A percentile compares a stretch with the other conserved stretches of the same genome.
Conservation (phyloP, 164 flowering plant species). For the Nymphaea colorata region DNA sequence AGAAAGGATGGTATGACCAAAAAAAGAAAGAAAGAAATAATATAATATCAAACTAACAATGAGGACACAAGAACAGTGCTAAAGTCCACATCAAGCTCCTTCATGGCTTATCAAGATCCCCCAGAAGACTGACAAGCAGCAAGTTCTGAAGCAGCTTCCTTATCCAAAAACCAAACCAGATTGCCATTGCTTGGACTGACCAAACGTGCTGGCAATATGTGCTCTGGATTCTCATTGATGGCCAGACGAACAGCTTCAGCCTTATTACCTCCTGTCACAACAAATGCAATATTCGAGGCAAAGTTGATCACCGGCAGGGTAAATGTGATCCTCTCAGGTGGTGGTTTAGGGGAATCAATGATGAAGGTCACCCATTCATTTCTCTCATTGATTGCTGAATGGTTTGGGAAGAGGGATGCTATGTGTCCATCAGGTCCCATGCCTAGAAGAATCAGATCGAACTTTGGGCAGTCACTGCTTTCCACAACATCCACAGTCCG, state of each 20-base stretch:
- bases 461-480: conserved; percentile 61
- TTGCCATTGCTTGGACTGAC: conserved; percentile 47
- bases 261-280: conserved; percentile 47
- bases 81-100: background rate
- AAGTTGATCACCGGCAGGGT: conserved; percentile 79
- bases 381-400: conserved; percentile 34
- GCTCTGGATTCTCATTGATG: conserved; percentile 24
- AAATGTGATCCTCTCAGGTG: conserved; percentile 75
- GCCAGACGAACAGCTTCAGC: conserved; percentile 50
- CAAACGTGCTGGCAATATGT: conserved; percentile 42
- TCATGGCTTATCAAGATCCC: background rate
- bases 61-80: background rate
- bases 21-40: background rate
- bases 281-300: conserved; percentile 55
- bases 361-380: conserved; percentile 64
- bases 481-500: conserved; percentile 47
- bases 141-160: conserved; percentile 52
- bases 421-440: conserved; percentile 80
- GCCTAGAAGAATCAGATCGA: conserved; percentile 66
- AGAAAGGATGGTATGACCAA: too few relatives aligned
- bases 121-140: conserved; percentile 13
- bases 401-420: conserved; percentile 62
- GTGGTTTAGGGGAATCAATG: conserved; percentile 65
- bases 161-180: conserved; percentile 73
- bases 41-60: background rate